These are phyloP conservation scores for Trichophyton simii DNA, from an alignment of 2,329 filamentous ascomycete genomes.

Conservation along the genomic window DNA sequence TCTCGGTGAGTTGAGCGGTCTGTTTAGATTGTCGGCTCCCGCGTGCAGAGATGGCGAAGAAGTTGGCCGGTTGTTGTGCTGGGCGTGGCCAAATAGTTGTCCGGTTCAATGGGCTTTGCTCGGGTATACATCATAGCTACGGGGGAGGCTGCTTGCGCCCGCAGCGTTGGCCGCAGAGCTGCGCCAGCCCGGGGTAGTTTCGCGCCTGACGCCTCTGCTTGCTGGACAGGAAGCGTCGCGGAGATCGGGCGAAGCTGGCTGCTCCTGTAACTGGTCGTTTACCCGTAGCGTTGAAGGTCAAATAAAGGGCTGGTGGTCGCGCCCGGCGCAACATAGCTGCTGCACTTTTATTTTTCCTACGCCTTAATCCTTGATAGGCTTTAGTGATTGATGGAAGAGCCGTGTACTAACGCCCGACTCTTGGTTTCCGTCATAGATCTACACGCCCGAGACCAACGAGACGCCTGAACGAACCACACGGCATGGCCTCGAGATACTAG, in stretches of 20 bases:
- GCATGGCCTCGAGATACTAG: constrained; percentile 11
- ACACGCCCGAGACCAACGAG: constrained; percentile 13
- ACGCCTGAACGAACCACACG: constrained; percentile 14
- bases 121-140: background rate
- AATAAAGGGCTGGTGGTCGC: background rate
- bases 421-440: constrained; percentile 14
- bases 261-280: constrained; percentile 3
- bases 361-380: background rate
- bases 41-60: background rate
- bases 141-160: background rate
- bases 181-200: background rate
- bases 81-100: background rate
- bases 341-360: too few species aligned
- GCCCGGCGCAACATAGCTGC: background rate
- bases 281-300: background rate
- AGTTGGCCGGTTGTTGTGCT: background rate
- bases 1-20: constrained; percentile 12
- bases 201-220: background rate
- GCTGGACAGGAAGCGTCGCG: background rate
- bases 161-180: background rate
- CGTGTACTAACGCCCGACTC: constrained; percentile 1
- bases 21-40: background rate
- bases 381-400: background rate
- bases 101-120: background rate
- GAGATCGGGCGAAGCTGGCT: background rate